Conservation (phyloP, 306 rosid species). For the Rubus parviflorus region DNA sequence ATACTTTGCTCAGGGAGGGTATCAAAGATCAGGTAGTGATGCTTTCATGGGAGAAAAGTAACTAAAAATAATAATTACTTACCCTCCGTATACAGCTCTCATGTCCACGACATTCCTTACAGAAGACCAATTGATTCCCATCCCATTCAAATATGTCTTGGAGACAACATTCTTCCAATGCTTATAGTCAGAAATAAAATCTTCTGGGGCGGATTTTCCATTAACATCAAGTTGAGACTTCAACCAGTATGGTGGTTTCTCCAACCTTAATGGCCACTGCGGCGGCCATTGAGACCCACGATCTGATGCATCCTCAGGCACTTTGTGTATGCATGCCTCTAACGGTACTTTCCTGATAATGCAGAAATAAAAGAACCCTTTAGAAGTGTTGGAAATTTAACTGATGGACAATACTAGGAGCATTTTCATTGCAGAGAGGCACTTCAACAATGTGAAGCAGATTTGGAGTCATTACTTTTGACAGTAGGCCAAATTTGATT, state of each 20-base stretch:
- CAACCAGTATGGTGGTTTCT: constrained; percentile 80
- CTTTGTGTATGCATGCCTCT: constrained; percentile 71
- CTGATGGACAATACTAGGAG: neutral
- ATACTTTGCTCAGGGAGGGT: neutral
- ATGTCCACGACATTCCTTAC: constrained; percentile 88
- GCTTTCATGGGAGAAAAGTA: neutral
- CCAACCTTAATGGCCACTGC: constrained; percentile 76
- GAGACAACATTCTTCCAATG: constrained; percentile 72
- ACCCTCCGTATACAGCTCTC: constrained; percentile 92
- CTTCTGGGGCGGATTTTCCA: constrained; percentile 55
- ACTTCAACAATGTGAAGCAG: constrained; percentile 5
- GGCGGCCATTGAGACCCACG: constrained; percentile 75
- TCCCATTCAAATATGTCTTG: constrained; percentile 65
- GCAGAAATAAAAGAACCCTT: constrained; percentile 17
- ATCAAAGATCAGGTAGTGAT: neutral
- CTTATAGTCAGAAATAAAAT: constrained; percentile 60
- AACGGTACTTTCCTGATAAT: constrained; percentile 66
- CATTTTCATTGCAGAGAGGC: neutral
- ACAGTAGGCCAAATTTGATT: neutral
- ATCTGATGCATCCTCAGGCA: constrained; percentile 48
- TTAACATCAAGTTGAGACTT: constrained; percentile 57
- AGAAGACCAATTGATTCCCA: constrained; percentile 71
- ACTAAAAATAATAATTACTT: constrained; percentile 32
- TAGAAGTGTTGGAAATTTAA: neutral
- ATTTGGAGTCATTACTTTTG: constrained; percentile 11